Evolutionary conservation across 75 land plant species (phyloP).

Genomic region (Pinus albicaulis): DNA sequence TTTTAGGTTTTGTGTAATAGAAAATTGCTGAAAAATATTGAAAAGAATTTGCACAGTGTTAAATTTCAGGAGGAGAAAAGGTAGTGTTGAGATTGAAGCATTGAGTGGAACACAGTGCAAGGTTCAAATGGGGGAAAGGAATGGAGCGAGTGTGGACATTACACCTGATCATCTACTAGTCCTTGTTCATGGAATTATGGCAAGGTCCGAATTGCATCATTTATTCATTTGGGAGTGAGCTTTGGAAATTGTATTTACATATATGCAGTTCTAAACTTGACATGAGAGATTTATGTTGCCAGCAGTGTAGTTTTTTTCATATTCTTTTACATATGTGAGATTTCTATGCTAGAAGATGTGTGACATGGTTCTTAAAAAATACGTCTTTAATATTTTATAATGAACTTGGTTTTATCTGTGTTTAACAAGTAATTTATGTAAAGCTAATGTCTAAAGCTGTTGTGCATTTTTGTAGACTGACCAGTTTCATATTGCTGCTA

Average conservation of each 20-base stretch:
- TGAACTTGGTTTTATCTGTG: neutral
- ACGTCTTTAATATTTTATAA: neutral
- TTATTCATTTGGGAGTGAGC: neutral
- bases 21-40: constrained; percentile 1
- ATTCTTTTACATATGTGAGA: neutral
- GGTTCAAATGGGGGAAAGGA: constrained; percentile 12
- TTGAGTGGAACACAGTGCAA: constrained; percentile 20
- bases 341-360: neutral
- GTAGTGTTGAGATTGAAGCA: constrained; percentile 8
- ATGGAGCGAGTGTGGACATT: constrained; percentile 11
- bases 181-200: constrained; percentile 92
- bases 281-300: neutral
- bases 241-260: neutral
- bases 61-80: constrained; percentile 11
- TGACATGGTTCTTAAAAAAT: neutral
- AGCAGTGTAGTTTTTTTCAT: neutral
- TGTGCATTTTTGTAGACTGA: neutral
- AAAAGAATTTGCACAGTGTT: constrained; percentile 7
- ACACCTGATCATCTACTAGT: constrained; percentile 83
- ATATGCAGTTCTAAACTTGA: neutral
- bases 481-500: neutral
- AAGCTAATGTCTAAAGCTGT: constrained; percentile 7
- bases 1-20: neutral
- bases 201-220: constrained; percentile 45
- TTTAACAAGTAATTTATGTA: neutral